Base-by-base conservation (phyloP, 768 basidiomycete species). In the Boletus rubroflammeus region DNA sequence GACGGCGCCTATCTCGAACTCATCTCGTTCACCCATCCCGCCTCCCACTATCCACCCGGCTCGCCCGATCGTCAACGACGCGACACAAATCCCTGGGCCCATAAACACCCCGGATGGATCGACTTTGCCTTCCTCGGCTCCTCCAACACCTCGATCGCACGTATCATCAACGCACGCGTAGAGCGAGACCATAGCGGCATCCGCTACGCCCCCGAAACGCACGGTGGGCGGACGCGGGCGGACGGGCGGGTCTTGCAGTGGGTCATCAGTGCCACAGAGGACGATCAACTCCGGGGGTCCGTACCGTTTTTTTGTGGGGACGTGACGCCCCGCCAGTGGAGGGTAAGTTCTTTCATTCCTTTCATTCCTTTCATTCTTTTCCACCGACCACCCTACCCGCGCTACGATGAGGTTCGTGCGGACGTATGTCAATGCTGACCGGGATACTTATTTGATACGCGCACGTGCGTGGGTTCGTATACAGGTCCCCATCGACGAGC, bases 301-400 rank as follows among this genome's bases (percentile, higher is more conserved):
- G 66, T 83, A 17, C 87, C 88, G 7, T 90, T 90, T 63, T 90
- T 85, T 67, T 90, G 88, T 60, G 85, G 85, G 13, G 88, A 90
- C 62, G 70, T 87, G 3, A 88, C 86, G 3, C 80, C 84, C 3
- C 72, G 87, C 46, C 58, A 68, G 3, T 75, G 77, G 67, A 74
- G 88, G 67, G 88, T 85, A 60, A 17, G 80, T 42, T 13, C 9
- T 5, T 7, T 9, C 8, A 10, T 9, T 17, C 0, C 15, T 9
- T 41, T n/a, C n/a, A n/a, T 1, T 19, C 2, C 13, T 14, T 13
- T 21, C n/a, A n/a, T n/a, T 21, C 17, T 17, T n/a, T 35, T 17
- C 35, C 35, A 35, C 34, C 34, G 34, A 15, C 11, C 34, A 7
- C 15, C 29, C 31, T 15, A 15, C 34, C 35, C 17, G 35, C 35